Evolutionary conservation across 495 filamentous ascomycete genomes (phyloP), one percentile per base, ranked within the genome.

Genomic region (Sporormia fimetaria): DNA sequence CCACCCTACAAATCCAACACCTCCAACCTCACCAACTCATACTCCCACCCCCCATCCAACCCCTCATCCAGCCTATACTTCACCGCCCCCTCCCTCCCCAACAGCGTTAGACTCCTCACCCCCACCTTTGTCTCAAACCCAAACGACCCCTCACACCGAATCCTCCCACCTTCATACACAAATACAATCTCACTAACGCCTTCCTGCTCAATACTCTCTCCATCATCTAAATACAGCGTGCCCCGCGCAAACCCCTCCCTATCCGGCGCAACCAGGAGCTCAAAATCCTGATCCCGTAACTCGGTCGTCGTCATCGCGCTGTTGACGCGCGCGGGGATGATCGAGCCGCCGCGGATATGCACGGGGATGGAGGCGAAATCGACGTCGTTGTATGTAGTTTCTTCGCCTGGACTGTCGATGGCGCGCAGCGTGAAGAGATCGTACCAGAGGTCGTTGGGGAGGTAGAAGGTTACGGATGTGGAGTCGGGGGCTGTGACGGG

Each of bases 401-500:
- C 63, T 4, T 53, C 53, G 6, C 78, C 80, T 2, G 57, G 51
- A n/a, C 80, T 79, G 4, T 62, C 65, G 21, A 88, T 54, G 1
- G 59, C 54, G 34, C 66, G 59, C 36, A 71, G 67, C 1, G 79
- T 83, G 60, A 73, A 74, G 68, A 70, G 85, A 62, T 87, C 80
- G 63, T 88, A 90, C 64, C 83, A 87, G 42, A 75, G 53, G 52
- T 81, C 81, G 24, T 78, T 52, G 26, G 83, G 81, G 29, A 90
- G 69, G 60, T 88, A 87, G 28, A 82, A 73, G 10, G 72, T 64
- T 3, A 84, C 79, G 22, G 67, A 69, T 0, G 77, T 87, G 20
- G 64, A 58, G 39, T 74, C 70, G 44, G 78, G 64, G 8, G 75
- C 68, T 0, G 67, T 76, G 6, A 90, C 83, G 2, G 83, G 83